Base-by-base conservation (phyloP, 805 yeast genomes). In the Hyphopichia homilentoma region DNA sequence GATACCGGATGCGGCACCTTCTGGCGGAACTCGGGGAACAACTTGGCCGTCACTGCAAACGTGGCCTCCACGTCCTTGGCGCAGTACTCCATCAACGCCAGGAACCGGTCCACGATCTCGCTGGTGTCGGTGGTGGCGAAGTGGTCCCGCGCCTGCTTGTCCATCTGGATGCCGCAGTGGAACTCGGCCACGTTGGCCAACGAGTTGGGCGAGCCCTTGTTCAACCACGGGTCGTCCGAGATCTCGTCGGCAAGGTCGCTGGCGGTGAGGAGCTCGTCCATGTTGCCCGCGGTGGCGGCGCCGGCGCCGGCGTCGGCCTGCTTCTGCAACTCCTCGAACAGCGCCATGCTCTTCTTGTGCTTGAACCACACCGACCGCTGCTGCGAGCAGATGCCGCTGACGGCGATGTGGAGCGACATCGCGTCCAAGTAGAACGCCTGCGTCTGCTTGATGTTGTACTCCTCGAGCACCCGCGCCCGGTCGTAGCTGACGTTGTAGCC, bases 401-500 rank as follows among this genome's bases (percentile, higher is more conserved):
- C 76, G 1, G 97, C 94, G 21, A 89, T 77, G 57, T 93, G 99
- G 13, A 93, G 61, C 1, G 97, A 82, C 88, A 90, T 84, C 1
- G 95, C 89, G 56, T 93, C 99, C 36, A 94, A 43, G 48, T 66
- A 93, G 57, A 87, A 88, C 2, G 85, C 84, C 43, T 81, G 77
- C 1, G 95, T 68, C 27, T 68, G 74, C 20, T 65, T 56, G 21
- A 89, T 52, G 45, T 72, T 69, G 59, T 93, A 93, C 53, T 93
- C 98, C 34, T 93, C 97, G 19, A 64, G 44, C 1, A 90, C 77
- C 21, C 95, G 70, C 1, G 96, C 90, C 27, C 99, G 70, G 57
- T 93, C 99, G 50, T 80, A 93, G 5, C 93, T 80, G 2, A 93
- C 81, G 50, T 90, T 88, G 54, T 87, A 96, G 0, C 99, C 99